Evolutionary conservation across 2,329 filamentous ascomycete species (phyloP).

Genomic region (Diaporthe sp.): DNA sequence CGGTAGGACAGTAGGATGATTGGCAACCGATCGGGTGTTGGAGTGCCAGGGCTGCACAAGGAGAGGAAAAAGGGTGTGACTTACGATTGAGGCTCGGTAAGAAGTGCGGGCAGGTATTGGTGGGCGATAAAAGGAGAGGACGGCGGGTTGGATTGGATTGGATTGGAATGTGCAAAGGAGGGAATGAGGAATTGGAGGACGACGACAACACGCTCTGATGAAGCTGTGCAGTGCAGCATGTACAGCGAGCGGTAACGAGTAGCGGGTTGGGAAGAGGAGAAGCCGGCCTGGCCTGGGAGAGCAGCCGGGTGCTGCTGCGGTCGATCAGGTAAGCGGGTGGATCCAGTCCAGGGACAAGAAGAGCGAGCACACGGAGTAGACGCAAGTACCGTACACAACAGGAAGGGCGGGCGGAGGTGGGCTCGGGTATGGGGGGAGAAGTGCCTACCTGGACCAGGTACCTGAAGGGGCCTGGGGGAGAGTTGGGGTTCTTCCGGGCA

Average conservation of each 20-base stretch:
- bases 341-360: constrained; percentile 7
- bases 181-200: constrained; percentile 35
- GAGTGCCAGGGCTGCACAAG: constrained; percentile 28
- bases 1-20: constrained; percentile 31
- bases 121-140: constrained; percentile 34
- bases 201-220: constrained; percentile 30
- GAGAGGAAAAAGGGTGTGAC: constrained; percentile 32
- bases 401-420: not conserved
- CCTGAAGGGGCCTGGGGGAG: not conserved
- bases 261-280: constrained; percentile 22
- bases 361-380: not conserved
- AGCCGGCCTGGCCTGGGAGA: constrained; percentile 9
- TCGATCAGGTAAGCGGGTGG: constrained; percentile 26
- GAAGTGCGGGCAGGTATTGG: constrained; percentile 24
- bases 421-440: not conserved
- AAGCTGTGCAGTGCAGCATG: constrained; percentile 26
- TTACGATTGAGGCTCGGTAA: constrained; percentile 37
- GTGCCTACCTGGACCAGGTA: constrained; percentile 1
- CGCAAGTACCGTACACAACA: not conserved
- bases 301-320: not conserved
- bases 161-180: constrained; percentile 36
- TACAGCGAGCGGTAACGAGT: constrained; percentile 5
- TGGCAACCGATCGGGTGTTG: constrained; percentile 29
- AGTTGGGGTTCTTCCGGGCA: constrained; percentile 4
- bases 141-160: constrained; percentile 26